These are phyloP conservation scores for Lasiodiplodia hormozganensis DNA, from an alignment of 2,329 filamentous ascomycete species.

Conservation along the genomic window DNA sequence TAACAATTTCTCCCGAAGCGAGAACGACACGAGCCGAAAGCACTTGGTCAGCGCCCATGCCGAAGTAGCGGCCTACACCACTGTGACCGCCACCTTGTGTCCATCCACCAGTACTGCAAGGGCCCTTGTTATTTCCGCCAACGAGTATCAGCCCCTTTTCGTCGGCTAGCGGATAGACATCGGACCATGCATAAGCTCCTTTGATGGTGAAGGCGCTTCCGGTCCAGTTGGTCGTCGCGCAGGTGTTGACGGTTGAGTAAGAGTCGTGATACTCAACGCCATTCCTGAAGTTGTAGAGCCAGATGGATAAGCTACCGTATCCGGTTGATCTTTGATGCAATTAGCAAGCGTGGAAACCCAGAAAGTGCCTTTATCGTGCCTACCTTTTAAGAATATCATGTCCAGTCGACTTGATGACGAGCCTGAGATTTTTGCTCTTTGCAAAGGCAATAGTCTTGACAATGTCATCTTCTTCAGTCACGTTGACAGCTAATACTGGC, in stretches of 20 bases:
- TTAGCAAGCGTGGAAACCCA: neutral
- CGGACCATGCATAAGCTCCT: slow-evolving; percentile 42
- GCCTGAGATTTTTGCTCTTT: slow-evolving; percentile 1
- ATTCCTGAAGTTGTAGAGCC: slow-evolving; percentile 46
- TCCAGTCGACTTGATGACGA: slow-evolving; percentile 5
- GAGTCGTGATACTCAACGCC: slow-evolving; percentile 37
- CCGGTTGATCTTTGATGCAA: slow-evolving; percentile 43
- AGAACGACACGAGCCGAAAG: slow-evolving; percentile 43
- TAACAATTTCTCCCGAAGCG: slow-evolving; percentile 38
- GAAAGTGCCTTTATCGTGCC: too few species aligned
- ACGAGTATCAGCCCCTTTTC: slow-evolving; percentile 36
- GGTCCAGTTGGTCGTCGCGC: slow-evolving; percentile 32
- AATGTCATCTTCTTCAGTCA: slow-evolving; percentile 30
- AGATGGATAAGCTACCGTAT: slow-evolving; percentile 42
- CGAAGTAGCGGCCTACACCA: slow-evolving; percentile 27
- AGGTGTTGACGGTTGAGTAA: neutral
- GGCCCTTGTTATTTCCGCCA: slow-evolving; percentile 34
- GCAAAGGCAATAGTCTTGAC: slow-evolving; percentile 28
- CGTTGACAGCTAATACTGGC: slow-evolving; percentile 46
- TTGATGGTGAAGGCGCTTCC: slow-evolving; percentile 37
- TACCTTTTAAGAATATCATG: slow-evolving; percentile 15
- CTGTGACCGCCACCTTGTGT: slow-evolving; percentile 41
- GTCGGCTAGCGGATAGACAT: slow-evolving; percentile 36
- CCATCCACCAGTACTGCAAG: slow-evolving; percentile 42
- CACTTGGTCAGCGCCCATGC: slow-evolving; percentile 42